Evolutionary conservation across 202 grass and related monocot genomes (phyloP), one percentile per base, ranked within the genome.

Genomic region (Saccharum hybrid): DNA sequence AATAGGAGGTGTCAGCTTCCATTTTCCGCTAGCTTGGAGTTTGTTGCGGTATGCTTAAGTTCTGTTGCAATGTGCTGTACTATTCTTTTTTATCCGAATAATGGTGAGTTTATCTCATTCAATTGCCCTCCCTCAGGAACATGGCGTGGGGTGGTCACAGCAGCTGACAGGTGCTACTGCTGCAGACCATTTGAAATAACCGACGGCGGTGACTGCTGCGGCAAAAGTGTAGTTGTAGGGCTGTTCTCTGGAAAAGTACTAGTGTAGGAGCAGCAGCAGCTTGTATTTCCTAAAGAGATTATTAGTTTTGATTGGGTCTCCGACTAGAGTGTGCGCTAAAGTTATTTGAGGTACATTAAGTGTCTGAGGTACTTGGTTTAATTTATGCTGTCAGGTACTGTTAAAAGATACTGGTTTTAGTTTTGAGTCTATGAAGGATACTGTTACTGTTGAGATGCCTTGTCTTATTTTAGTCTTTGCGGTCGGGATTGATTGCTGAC

Each of bases 261-360:
- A 87, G 78, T 12, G 75, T 90, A 86, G 80, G 82, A 71, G 69
- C 68, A 75, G 63, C 68, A 69, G 69, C 62, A 36, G 30, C 70
- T 28, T 78, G 79, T 79, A 90, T 74, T 78, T 67, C 61, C 48
- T 74, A 19, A 69, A 21, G 65, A 68, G 40, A 9, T 22, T 75
- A n/a, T 37, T 75, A 26, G 11, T 23, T 57, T 74, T 18, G 64
- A 48, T 86, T 83, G 23, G 48, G 23, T 48, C 46, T 39, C 59
- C 13, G 16, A 41, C 52, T 81, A 66, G 66, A 80, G 23, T 76
- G 75, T 15, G 8, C 7, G n/a, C 56, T 9, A 1, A 59, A 59
- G 19, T 22, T 22, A 22, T 59, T 59, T 59, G 19, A 59, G 19
- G 8, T 59, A 59, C 54, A 21, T 34, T 2, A 31, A 65, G 21